These are phyloP conservation scores for Didymella glomerata DNA, from an alignment of 2,329 filamentous ascomycete genomes.

Conservation along the genomic window DNA sequence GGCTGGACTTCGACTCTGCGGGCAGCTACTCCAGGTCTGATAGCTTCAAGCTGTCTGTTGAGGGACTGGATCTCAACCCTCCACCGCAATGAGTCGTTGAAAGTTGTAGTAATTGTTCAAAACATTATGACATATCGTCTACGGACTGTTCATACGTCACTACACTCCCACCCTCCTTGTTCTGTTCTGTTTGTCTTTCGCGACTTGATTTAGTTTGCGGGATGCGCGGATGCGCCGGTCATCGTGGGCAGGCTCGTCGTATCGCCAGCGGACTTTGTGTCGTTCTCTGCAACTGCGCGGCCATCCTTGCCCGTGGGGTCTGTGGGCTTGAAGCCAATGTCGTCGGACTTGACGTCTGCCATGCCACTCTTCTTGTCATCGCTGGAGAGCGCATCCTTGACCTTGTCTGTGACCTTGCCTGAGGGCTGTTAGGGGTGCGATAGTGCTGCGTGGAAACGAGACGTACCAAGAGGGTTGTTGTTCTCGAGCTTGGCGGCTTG, in stretches of 20 bases:
- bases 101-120: neutral
- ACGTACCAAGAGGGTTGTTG: constrained; percentile 11
- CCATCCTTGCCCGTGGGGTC: constrained; percentile 9
- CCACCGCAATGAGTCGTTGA: constrained; percentile 53
- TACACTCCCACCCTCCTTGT: neutral
- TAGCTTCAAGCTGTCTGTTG: constrained; percentile 66
- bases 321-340: constrained; percentile 16
- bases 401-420: constrained; percentile 15
- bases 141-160: constrained; percentile 1
- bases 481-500: constrained; percentile 15
- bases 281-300: constrained; percentile 11
- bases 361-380: neutral
- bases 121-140: neutral
- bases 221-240: constrained; percentile 8
- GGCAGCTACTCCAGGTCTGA: constrained; percentile 85
- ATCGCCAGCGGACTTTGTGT: constrained; percentile 6
- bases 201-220: neutral
- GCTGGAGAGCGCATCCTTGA: constrained; percentile 4
- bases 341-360: constrained; percentile 9
- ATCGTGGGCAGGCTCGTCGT: constrained; percentile 13
- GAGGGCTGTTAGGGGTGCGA: neutral
- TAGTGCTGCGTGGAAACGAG: neutral
- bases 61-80: constrained; percentile 67
- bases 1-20: constrained; percentile 82
- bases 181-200: neutral